Evolutionary conservation across 2,329 filamentous ascomycete genomes (phyloP), one percentile per base, ranked within the genome.

Genomic region (Neofusicoccum laricinum): DNA sequence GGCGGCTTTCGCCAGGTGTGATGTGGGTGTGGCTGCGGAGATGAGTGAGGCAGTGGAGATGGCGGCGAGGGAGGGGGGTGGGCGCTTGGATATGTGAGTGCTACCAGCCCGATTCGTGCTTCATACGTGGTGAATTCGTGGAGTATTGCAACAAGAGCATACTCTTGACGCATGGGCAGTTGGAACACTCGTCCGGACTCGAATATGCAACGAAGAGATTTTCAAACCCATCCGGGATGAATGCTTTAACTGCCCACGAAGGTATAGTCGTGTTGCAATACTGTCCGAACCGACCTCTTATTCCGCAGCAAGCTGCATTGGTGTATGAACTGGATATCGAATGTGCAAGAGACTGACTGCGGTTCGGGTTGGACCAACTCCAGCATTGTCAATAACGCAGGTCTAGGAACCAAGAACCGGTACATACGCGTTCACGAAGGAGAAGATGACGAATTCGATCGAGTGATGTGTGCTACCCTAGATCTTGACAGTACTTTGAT

Each of bases 311-410:
- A 38, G 36, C 4, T 11, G 36, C 36, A 38, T 38, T 3, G 10
- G 36, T 15, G 36, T 14, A 12, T 43, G 19, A 25, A n/a, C 38
- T 32, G 49, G 15, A 11, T 6, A 21, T n/a, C 12, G n/a, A 12
- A 17, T 17, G 19, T 41, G 36, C 51, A 36, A 21, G 36, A 25
- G 25, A 61, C 57, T 61, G 30, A 61, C 43, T 19, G 4, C 10
- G 8, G 12, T 38, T 36, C 15, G 11, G 41, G 34, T 34, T 15
- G 57, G 30, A 15, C 25, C 14, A 21, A 21, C 25, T 41, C 15
- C 30, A 62, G 59, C 36, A 62, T 76, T 61, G 70, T 76, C 10
- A 77, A 77, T 65, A 77, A 76, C 59, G 76, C 76, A 34, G 75
- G 74, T 17, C 71, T 77, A 38, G 71, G 68, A 11, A 66, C 72